phyloP scores from a whole-genome alignment of 495 filamentous ascomycete genomes.

The Entonaema liquescens region DNA sequence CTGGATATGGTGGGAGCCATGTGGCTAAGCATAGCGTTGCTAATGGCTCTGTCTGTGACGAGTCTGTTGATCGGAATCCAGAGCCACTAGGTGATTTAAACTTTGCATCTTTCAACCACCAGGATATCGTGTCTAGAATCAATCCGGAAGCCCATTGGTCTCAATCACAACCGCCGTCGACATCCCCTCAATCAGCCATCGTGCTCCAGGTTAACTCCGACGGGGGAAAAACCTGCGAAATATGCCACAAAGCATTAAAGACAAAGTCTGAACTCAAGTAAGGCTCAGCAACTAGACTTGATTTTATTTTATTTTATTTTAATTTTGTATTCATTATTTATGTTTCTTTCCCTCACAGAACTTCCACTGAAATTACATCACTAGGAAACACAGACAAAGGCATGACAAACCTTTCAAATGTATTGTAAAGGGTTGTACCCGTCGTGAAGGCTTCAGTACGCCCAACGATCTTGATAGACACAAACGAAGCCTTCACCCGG shows the following conservation, averaged over 20 bases:
- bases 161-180: conserved; percentile 16
- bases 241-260: conserved; percentile 51
- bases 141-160: conserved; percentile 24
- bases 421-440: conserved; percentile 64
- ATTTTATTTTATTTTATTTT: no score
- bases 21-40: conserved; percentile 49
- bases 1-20: conserved; percentile 68
- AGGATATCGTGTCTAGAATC: conserved; percentile 19
- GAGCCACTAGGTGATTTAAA: conserved; percentile 46
- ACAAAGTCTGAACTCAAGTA: conserved; percentile 63
- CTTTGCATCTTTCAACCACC: conserved; percentile 28
- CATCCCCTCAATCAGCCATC: conserved; percentile 4
- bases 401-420: conserved; percentile 81
- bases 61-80: conserved; percentile 45
- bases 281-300: conserved; percentile 18
- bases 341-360: neutral
- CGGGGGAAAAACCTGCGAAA: conserved; percentile 40
- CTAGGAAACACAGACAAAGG: conserved; percentile 82
- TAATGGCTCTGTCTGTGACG: conserved; percentile 59
- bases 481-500: conserved; percentile 71
- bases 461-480: conserved; percentile 82
- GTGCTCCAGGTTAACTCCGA: conserved; percentile 13
- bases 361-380: conserved; percentile 17
- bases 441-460: conserved; percentile 77
- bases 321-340: no score